phyloP scores from a whole-genome alignment of 352 stramenopile genomes.

The Globisporangium barbulae region DNA sequence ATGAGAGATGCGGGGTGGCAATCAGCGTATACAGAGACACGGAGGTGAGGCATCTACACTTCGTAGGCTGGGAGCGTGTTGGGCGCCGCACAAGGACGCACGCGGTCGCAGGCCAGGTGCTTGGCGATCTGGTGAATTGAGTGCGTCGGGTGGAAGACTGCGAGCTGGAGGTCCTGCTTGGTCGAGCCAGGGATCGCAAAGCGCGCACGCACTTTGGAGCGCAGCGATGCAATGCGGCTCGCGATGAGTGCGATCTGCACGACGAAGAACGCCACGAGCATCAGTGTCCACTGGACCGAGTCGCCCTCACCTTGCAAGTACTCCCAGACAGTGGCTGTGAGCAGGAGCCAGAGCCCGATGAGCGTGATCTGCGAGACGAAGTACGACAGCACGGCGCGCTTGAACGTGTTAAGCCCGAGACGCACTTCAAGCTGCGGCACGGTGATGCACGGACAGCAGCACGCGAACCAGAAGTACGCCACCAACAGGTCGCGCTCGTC shows the following conservation, averaged over 20 bases:
- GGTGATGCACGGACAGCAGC: constrained; percentile 15
- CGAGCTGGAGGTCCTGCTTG: constrained; percentile 11
- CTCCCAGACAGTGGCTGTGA: constrained; percentile 1
- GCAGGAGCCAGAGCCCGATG: constrained; percentile 15
- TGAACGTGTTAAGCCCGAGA: constrained; percentile 10
- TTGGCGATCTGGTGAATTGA: constrained; percentile 11
- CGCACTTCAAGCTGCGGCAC: constrained; percentile 13
- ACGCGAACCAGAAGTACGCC: constrained; percentile 12
- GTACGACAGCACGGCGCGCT: constrained; percentile 3
- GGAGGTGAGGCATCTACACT: not conserved
- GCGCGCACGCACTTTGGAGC: constrained; percentile 11
- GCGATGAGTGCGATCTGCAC: constrained; percentile 8
- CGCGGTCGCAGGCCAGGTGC: constrained; percentile 12
- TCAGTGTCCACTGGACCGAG: constrained; percentile 6
- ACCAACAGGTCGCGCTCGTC: constrained; percentile 7
- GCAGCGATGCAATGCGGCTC: constrained; percentile 11
- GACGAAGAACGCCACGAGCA: constrained; percentile 2
- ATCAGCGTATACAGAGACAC: not conserved
- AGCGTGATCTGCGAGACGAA: constrained; percentile 9
- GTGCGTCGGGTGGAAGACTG: constrained; percentile 8
- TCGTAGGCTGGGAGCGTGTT: constrained; percentile 13
- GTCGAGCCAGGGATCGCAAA: constrained; percentile 7
- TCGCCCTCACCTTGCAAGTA: constrained; percentile 6
- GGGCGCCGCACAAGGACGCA: constrained; percentile 2
- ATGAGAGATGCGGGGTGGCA: not conserved